Evolutionary conservation across 331 rosid species (phyloP), one percentile per base, ranked within the genome.

Genomic region (Pyracantha coccinea): DNA sequence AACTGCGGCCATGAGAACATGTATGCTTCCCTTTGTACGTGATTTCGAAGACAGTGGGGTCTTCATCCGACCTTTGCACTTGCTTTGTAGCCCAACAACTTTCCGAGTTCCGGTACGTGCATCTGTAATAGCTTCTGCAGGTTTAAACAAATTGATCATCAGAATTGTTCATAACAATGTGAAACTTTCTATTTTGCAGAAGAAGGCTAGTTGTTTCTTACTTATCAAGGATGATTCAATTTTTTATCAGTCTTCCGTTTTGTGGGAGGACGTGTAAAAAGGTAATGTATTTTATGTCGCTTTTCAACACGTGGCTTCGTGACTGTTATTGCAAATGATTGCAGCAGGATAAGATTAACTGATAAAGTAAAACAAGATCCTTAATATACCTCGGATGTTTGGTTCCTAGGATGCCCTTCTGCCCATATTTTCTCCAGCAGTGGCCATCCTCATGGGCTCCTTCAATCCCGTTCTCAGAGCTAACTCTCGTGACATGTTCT

Each of bases 81-180:
- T 95, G 99, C 88, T 95, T 95, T 8, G 93, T 87, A 13, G 97
- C 97, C 90, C 88, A 90, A 80, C 99, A 95, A 80, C 69, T 80
- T 75, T 89, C 89, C 28, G 88, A 88, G 75, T 79, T 90, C 54
- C 97, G 92, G 78, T 83, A 92, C 69, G 99, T 95, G 87, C 99
- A 95, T 82, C 99, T 69, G 68, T 95, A 95, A 74, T 95, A 95
- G 83, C 97, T 95, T 88, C 99, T 95, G 99, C 92, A 89, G 77
- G 71, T 61, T 64, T 53, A 62, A 73, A 44, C 52, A 69, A 59
- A 31, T 50, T 6, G 14, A 7, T 80, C 47, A 25, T 80, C 71
- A 85, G 76, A 73, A 19, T 32, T 75, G 62, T 59, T 38, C 47
- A 17, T 31, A 19, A 44, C 58, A 38, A 25, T 9, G 25, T 72